Conservation (phyloP, 176 grass and related monocot species). For the Urochloa ruziziensis region DNA sequence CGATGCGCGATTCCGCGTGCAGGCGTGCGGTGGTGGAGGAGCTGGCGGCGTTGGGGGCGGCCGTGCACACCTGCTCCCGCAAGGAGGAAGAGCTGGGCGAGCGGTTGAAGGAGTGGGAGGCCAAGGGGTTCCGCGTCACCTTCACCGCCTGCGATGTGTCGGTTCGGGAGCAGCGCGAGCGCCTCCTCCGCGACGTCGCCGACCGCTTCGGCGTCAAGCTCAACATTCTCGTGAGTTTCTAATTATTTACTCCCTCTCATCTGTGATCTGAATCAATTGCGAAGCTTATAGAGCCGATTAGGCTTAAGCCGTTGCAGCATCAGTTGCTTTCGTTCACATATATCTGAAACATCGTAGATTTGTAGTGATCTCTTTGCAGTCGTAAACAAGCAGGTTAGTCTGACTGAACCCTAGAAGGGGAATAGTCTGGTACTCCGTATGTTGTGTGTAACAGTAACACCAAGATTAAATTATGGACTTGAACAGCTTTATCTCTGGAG, state of each 20-base stretch:
- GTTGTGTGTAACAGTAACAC: too few relatives aligned
- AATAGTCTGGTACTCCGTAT: too few relatives aligned
- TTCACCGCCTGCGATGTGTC: conserved; percentile 60
- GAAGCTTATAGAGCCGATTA: not conserved
- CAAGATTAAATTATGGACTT: not conserved
- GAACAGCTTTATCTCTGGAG: not conserved
- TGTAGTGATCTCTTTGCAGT: not conserved
- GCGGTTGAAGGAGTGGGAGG: conserved; percentile 51
- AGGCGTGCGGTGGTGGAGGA: conserved; percentile 62
- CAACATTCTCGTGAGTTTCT: conserved; percentile 49
- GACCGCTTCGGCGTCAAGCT: conserved; percentile 50
- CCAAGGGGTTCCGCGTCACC: conserved; percentile 43
- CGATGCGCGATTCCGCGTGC: too few relatives aligned
- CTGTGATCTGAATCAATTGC: not conserved
- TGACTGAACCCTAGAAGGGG: too few relatives aligned
- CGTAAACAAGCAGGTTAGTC: too few relatives aligned
- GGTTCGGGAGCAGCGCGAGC: conserved; percentile 41
- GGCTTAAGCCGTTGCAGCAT: too few relatives aligned
- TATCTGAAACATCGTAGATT: not conserved
- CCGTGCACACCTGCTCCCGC: conserved; percentile 57
- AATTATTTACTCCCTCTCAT: not conserved
- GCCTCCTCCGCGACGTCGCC: conserved; percentile 36
- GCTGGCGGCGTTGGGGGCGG: conserved; percentile 46
- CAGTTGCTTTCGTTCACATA: too few relatives aligned
- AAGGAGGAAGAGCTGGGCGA: conserved; percentile 48